Evolutionary conservation across 768 basidiomycete species (phyloP).

Genomic region (Arthromyces matolae): DNA sequence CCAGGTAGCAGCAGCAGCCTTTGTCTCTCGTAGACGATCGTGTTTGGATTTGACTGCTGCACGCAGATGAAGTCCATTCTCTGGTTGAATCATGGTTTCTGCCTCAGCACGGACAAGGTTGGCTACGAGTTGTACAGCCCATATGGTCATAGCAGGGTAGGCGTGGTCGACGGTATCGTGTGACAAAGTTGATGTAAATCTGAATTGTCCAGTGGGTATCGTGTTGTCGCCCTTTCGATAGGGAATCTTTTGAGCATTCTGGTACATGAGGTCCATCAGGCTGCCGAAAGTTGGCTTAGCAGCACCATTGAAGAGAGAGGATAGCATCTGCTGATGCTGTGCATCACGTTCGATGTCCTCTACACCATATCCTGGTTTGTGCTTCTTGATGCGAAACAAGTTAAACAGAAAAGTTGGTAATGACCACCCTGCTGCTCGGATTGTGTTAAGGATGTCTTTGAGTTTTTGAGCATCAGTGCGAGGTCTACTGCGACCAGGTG

Average conservation of each 20-base stretch:
- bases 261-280: not conserved
- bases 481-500: not conserved
- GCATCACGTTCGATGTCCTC: not conserved
- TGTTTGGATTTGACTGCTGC: too few relatives aligned
- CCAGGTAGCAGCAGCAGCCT: too few relatives aligned
- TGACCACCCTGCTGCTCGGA: not conserved
- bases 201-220: not conserved
- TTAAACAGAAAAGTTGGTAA: constrained; percentile 2
- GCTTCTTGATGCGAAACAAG: not conserved
- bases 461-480: not conserved
- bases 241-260: not conserved
- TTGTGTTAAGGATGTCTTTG: not conserved
- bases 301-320: not conserved
- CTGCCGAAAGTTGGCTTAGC: not conserved
- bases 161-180: not conserved
- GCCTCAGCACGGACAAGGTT: too few relatives aligned
- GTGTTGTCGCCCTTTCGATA: not conserved
- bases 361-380: not conserved
- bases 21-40: too few relatives aligned
- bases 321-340: constrained; percentile 1
- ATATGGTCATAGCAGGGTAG: not conserved
- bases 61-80: too few relatives aligned
- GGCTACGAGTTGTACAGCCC: too few relatives aligned
- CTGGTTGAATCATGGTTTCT: too few relatives aligned
- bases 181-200: not conserved